Evolutionary conservation across 345 rosid species (phyloP).

Genomic region (Trapa incisa): DNA sequence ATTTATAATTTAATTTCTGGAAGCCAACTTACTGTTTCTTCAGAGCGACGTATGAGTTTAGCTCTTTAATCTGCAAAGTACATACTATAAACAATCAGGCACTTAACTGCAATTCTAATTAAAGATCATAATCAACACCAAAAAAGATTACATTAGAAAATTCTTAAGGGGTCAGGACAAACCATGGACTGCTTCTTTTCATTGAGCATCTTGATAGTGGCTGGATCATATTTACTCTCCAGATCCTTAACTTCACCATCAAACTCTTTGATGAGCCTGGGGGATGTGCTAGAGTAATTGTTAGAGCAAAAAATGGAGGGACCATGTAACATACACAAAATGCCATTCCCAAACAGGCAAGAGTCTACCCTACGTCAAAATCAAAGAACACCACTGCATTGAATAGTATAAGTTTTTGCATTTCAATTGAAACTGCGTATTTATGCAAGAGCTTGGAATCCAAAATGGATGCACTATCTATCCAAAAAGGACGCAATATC

Average conservation of each 20-base stretch:
- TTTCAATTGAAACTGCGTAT: background rate
- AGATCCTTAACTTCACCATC: slow-evolving; percentile 63
- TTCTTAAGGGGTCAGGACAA: background rate
- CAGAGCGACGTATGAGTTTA: slow-evolving; percentile 16
- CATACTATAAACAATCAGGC: background rate
- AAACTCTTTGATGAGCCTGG: slow-evolving; percentile 90
- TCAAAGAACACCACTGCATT: background rate
- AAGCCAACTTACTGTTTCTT: slow-evolving; percentile 13
- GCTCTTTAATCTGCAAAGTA: slow-evolving; percentile 18
- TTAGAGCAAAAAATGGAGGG: background rate
- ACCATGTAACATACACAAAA: background rate
- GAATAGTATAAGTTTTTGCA: background rate
- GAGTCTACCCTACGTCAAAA: background rate
- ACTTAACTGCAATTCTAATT: background rate
- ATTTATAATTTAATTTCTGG: background rate
- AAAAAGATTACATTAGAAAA: background rate
- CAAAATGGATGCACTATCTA: background rate
- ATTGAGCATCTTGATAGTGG: slow-evolving; percentile 51
- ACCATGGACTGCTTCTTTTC: slow-evolving; percentile 92
- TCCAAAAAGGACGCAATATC: background rate
- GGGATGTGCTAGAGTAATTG: slow-evolving; percentile 5
- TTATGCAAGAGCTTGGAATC: background rate
- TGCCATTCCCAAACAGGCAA: background rate
- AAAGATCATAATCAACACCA: background rate
- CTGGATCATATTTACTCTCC: slow-evolving; percentile 54